Conservation (phyloP, 2,329 filamentous ascomycete genomes). For the Diaporthe citri region DNA sequence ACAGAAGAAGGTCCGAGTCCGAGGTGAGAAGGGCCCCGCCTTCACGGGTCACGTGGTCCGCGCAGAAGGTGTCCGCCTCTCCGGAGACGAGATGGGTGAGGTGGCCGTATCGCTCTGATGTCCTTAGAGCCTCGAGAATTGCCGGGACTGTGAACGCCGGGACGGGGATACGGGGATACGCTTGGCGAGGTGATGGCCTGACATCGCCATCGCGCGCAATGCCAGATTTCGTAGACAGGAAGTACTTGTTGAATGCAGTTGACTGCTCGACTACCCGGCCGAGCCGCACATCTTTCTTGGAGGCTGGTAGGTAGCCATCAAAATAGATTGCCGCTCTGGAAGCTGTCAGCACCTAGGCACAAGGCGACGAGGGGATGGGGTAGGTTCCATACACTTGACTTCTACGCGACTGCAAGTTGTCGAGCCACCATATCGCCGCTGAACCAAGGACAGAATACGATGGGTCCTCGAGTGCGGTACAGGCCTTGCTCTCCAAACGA, state of each 20-base stretch:
- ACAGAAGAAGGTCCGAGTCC: constrained; percentile 88
- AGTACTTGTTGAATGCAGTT: constrained; percentile 65
- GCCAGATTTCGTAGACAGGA: constrained; percentile 49
- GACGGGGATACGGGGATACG: constrained; percentile 46
- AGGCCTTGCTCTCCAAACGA: constrained; percentile 12
- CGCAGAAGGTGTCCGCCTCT: constrained; percentile 88
- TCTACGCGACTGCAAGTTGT: constrained; percentile 39
- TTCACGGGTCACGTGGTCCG: constrained; percentile 67
- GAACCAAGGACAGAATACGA: constrained; percentile 42
- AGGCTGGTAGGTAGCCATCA: constrained; percentile 81
- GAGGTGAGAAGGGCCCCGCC: constrained; percentile 77
- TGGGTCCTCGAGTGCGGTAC: constrained; percentile 42
- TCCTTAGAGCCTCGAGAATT: constrained; percentile 77
- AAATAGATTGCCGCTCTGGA: constrained; percentile 80
- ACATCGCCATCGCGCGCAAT: constrained; percentile 43
- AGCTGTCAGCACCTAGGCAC: constrained; percentile 37
- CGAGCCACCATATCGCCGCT: constrained; percentile 42
- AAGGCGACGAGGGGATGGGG: constrained; percentile 10
- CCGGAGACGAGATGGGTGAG: constrained; percentile 76
- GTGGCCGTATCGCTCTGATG: constrained; percentile 55
- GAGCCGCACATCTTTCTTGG: constrained; percentile 74
- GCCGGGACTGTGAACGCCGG: constrained; percentile 82
- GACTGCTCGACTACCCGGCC: constrained; percentile 71
- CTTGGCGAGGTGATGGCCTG: constrained; percentile 15
- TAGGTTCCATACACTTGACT: constrained; percentile 37